Evolutionary conservation across 2,329 filamentous ascomycete genomes (phyloP), one percentile per base, ranked within the genome.

Genomic region (Drechslerella dactyloides): DNA sequence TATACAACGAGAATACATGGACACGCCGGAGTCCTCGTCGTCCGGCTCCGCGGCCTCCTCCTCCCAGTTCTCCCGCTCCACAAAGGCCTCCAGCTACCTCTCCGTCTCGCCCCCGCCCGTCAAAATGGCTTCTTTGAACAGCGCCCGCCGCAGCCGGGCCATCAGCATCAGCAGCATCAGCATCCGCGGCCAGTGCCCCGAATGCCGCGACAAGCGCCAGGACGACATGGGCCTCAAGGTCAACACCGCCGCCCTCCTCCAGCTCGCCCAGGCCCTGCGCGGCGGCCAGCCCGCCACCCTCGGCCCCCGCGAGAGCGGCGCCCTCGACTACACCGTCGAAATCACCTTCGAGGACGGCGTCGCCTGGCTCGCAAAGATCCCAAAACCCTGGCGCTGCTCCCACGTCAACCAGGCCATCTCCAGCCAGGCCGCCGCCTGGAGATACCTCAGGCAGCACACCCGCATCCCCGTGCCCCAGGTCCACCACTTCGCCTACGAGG

Each of bases 201-300:
- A 72, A 42, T 72, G 68, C 40, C 50, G 60, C 21, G 69, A 73
- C 30, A 73, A 68, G 53, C 61, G 62, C 13, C 63, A 68, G 35
- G 69, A 73, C 62, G 69, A 73, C 51, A 57, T 73, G 52, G 69
- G 63, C 10, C 37, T 66, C 2, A 73, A 73, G 35, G 24, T 73
- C 15, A 73, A 73, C 53, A 48, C 61, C 8, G 62, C 51, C 8
- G 62, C 57, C 10, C 53, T 73, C 15, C 19, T 66, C 24, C 27
- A 55, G 33, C 62, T 66, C 8, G 69, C 56, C 50, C 57, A 55
- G n/a, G 35, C 57, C 11, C 37, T 73, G 37, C 60, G 69, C 51
- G 46, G 50, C 15, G 69, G 57, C 3, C 48, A 50, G n/a, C 57
- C 53, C 7, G 62, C 62, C 0, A 30, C 44, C 1, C 5, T 73